Base-by-base conservation (phyloP, 2,329 filamentous ascomycete genomes). In the Alternaria arborescens region DNA sequence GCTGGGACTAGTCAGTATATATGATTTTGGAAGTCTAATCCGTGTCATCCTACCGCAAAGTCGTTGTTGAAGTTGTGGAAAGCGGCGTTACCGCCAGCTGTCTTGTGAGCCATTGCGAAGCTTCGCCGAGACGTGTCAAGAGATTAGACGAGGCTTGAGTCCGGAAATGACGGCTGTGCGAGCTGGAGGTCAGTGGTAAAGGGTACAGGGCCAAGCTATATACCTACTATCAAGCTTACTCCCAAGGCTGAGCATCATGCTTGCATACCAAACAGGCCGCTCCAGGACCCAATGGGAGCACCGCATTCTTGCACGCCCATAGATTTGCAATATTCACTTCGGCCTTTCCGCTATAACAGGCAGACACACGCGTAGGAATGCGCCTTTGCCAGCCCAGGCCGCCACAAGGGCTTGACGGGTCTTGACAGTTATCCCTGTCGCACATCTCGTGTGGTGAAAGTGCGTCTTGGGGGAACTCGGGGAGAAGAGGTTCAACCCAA, bases 31-130 rank as follows among this genome's bases (percentile, higher is more conserved):
- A 34, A 8, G 2, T 12, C 5, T 10, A 34, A 10, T 32, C 5
- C 8, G 14, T 41, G 32, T 24, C 22, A 32, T 26, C 55, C 16
- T 40, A 58, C 55, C 28, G 84, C 84, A 36, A 67, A 67, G 55
- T 67, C 64, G 44, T 71, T 71, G 61, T 71, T 61, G 57, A 71
- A 71, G 55, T 71, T 71, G 62, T 71, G 69, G 60, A 71, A 71
- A 24, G 69, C 69, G 43, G 58, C 57, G 38, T 71, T 71, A 8
- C 69, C 69, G 51, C 68, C 69, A 24, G 66, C 65, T 40, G 69
- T 71, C 54, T 62, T 69, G 24, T 51, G 53, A 20, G 59, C 51
- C 63, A 67, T 67, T 53, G 61, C 43, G 56, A 66, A 60, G 57
- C 57, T 55, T 59, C 63, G 56, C 55, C 62, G 48, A 65, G 55